Base-by-base conservation (phyloP, 805 yeast species). In the Wickerhamiella sorbophila region DNA sequence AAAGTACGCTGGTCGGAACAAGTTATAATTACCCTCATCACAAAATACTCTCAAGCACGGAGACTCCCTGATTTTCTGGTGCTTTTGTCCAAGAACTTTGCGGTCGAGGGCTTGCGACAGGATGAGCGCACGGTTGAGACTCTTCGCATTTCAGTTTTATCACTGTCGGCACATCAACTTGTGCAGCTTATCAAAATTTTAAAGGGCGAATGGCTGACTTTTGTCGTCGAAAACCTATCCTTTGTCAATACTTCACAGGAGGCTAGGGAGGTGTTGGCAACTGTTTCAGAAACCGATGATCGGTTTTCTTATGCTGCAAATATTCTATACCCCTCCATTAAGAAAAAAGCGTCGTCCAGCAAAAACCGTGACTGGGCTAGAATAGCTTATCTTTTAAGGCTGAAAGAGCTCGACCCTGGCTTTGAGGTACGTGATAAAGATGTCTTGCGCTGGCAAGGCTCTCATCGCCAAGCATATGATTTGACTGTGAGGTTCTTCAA, bases 121-220 rank as follows among this genome's bases (percentile, higher is more conserved):
- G 12, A 38, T 3, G 31, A 12, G 0, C 39, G 27, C 2, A 3
- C 32, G 2, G 8, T 22, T 9, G 27, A 21, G 0, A 45, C 40
- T 1, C 19, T 47, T 6, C 9, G 19, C 8, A 12, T 31, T 4
- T 42, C 46, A 2, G 24, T 48, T 4, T 41, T 38, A 4, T 35
- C 44, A 14, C 40, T 51, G 14, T 40, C 54, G 1, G 27, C 47
- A 8, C 6, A 12, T 5, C 54, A 51, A 20, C 34, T 51, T 27
- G 20, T 18, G n/a, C 10, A 4, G 5, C 16, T 34, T 8, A 17
- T 34, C 4, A n/a, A 9, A n/a, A 20, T 3, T 5, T 17, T 34
- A 4, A 17, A 34, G 5, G 37, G 17, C 16, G 27, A 19, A 10
- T 20, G 9, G 4, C 6, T 34, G 15, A 20, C 4, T 15, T 8